These are phyloP conservation scores for Boletus rubroflammeus DNA, from an alignment of 768 basidiomycete genomes.

Conservation along the genomic window DNA sequence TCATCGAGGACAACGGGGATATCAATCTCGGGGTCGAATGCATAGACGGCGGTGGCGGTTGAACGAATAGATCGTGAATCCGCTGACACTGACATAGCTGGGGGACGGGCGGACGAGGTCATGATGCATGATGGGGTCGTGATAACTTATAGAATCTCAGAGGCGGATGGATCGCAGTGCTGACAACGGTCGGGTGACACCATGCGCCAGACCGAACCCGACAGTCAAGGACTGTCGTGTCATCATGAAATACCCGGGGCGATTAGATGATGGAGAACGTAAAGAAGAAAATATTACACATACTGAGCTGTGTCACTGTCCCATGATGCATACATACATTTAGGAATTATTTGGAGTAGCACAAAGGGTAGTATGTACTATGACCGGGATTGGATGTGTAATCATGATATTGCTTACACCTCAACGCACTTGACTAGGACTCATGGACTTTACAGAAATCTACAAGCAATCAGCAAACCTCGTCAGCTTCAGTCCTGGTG, in stretches of 20 bases:
- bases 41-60: slow-evolving; percentile 8
- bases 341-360: too few species aligned
- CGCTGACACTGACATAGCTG: slow-evolving; percentile 9
- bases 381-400: too few species aligned
- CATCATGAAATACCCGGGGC: not conserved
- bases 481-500: slow-evolving; percentile 80
- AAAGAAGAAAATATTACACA: not conserved
- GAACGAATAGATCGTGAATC: slow-evolving; percentile 18
- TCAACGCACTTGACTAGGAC: not conserved
- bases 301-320: too few species aligned
- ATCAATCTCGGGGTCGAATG: slow-evolving; percentile 13
- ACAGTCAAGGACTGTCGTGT: not conserved
- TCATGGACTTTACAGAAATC: slow-evolving; percentile 85
- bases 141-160: slow-evolving; percentile 9
- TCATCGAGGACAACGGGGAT: slow-evolving; percentile 16
- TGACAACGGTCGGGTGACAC: slow-evolving; percentile 16
- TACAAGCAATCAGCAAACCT: slow-evolving; percentile 72
- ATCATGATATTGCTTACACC: not conserved
- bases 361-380: too few species aligned
- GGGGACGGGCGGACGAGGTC: too few species aligned
- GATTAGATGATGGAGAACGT: not conserved
- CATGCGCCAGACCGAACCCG: not conserved
- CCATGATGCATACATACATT: too few species aligned
- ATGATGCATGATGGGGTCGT: not conserved
- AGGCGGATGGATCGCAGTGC: slow-evolving; percentile 7